phyloP scores from a whole-genome alignment of 2,329 filamentous ascomycete genomes.

The Ophiobolus disseminans region DNA sequence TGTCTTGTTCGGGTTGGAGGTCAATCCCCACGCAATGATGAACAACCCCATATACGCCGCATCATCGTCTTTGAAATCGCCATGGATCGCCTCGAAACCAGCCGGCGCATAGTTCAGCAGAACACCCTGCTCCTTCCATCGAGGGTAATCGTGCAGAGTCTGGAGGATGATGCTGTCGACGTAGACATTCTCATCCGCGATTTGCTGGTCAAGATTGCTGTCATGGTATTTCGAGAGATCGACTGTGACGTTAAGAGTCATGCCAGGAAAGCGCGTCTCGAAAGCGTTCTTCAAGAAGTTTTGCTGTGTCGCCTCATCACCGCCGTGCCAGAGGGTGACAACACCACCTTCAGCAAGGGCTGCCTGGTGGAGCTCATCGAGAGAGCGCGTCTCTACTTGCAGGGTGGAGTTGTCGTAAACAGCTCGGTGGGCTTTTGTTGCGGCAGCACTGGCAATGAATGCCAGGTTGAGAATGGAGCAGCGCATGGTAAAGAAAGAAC shows the following conservation, averaged over 20 bases:
- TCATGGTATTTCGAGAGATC: conserved; percentile 65
- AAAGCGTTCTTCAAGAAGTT: conserved; percentile 53
- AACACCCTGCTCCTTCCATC: conserved; percentile 58
- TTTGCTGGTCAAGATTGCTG: conserved; percentile 54
- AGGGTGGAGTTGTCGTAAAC: no score
- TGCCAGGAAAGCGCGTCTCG: conserved; percentile 57
- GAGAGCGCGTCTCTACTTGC: no score
- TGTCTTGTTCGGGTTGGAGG: conserved; percentile 42
- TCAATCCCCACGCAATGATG: conserved; percentile 46
- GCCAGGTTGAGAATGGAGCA: no score
- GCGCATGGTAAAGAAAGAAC: no score
- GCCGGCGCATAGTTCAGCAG: conserved; percentile 60
- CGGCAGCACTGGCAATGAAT: no score
- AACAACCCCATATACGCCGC: conserved; percentile 54
- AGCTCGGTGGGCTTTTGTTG: no score
- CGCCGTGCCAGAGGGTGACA: conserved; percentile 59
- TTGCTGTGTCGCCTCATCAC: conserved; percentile 55
- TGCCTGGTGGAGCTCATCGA: conserved; percentile 60
- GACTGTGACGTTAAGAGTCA: conserved; percentile 62
- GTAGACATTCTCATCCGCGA: conserved; percentile 43
- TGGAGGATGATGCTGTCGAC: conserved; percentile 59
- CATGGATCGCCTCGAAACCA: conserved; percentile 54
- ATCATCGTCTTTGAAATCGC: conserved; percentile 52
- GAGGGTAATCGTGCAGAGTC: conserved; percentile 60
- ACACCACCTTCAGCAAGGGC: conserved; percentile 57